Conservation (phyloP, 176 grass and related monocot species). For the Chloris gayana region DNA sequence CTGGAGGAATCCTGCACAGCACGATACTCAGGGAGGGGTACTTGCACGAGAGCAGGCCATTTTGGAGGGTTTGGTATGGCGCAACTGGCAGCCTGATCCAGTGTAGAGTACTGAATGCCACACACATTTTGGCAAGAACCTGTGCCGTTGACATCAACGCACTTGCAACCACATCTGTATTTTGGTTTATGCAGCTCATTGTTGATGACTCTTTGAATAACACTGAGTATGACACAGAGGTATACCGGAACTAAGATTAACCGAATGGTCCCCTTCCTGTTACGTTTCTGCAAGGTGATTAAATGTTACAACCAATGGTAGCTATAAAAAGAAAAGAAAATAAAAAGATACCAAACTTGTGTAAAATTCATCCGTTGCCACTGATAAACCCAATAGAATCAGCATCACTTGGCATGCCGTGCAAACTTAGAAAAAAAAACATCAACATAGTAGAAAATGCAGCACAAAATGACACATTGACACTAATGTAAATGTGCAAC, state of each 20-base stretch:
- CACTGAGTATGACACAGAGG: slow-evolving; percentile 48
- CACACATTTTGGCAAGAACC: slow-evolving; percentile 55
- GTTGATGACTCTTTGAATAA: slow-evolving; percentile 55
- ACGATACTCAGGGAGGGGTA: slow-evolving; percentile 48
- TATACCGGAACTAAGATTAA: slow-evolving; percentile 63
- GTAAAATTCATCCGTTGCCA: background rate
- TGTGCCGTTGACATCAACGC: slow-evolving; percentile 36
- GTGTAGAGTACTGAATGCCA: slow-evolving; percentile 50
- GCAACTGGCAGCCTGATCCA: slow-evolving; percentile 46
- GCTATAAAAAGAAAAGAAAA: background rate
- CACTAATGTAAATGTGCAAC: background rate
- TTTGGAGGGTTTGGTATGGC: slow-evolving; percentile 53
- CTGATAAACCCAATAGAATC: background rate
- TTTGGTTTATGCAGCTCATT: slow-evolving; percentile 33
- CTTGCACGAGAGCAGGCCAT: slow-evolving; percentile 59
- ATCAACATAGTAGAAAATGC: background rate
- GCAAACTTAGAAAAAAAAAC: background rate
- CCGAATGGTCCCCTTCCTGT: slow-evolving; percentile 54
- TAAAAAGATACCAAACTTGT: background rate
- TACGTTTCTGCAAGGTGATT: slow-evolving; percentile 56
- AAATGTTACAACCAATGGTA: background rate
- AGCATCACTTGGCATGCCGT: background rate
- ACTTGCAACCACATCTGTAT: slow-evolving; percentile 54
- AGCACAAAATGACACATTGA: background rate
- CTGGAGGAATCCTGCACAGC: slow-evolving; percentile 38